phyloP scores from a whole-genome alignment of 768 basidiomycete species.

The Exsudoporus frostii region DNA sequence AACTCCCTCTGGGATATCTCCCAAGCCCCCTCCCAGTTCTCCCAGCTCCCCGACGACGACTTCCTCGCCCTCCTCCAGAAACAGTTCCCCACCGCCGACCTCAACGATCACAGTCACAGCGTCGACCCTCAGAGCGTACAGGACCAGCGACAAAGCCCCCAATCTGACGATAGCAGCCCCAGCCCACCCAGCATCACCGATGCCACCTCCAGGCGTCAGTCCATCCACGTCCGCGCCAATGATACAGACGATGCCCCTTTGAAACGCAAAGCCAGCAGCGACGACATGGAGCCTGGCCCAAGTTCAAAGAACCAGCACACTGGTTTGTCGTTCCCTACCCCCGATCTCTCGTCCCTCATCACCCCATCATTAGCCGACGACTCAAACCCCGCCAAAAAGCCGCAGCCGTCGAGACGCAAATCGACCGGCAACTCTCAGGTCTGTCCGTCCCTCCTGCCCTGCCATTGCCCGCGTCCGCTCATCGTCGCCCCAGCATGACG shows the following conservation, averaged over 20 bases:
- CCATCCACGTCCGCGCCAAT: slow-evolving; percentile 27
- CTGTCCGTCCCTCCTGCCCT: slow-evolving; percentile 1
- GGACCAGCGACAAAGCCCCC: slow-evolving; percentile 37
- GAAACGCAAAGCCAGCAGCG: slow-evolving; percentile 77
- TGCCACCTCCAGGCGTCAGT: slow-evolving; percentile 19
- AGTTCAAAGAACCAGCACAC: slow-evolving; percentile 66
- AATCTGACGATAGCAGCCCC: slow-evolving; percentile 75
- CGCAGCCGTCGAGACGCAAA: slow-evolving; percentile 35
- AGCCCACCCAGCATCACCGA: slow-evolving; percentile 58
- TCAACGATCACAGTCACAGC: slow-evolving; percentile 41
- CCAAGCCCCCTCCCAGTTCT: slow-evolving; percentile 50
- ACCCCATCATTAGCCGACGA: slow-evolving; percentile 20
- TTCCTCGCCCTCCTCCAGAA: slow-evolving; percentile 76
- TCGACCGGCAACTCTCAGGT: slow-evolving; percentile 39
- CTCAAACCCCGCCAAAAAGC: slow-evolving; percentile 25
- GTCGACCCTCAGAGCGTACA: slow-evolving; percentile 62
- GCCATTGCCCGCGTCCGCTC: neutral
- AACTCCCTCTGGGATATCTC: slow-evolving; percentile 68
- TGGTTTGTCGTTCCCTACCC: slow-evolving; percentile 37
- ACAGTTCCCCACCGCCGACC: slow-evolving; percentile 51
- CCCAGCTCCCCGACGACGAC: slow-evolving; percentile 69
- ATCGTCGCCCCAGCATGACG: slow-evolving; percentile 47
- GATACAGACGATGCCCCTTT: slow-evolving; percentile 47
- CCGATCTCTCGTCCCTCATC: slow-evolving; percentile 1
- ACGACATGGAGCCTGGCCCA: slow-evolving; percentile 61